These are phyloP conservation scores for Symbiodinium natans DNA, from an alignment of 73 alveolate genomes.

Conservation along the genomic window DNA sequence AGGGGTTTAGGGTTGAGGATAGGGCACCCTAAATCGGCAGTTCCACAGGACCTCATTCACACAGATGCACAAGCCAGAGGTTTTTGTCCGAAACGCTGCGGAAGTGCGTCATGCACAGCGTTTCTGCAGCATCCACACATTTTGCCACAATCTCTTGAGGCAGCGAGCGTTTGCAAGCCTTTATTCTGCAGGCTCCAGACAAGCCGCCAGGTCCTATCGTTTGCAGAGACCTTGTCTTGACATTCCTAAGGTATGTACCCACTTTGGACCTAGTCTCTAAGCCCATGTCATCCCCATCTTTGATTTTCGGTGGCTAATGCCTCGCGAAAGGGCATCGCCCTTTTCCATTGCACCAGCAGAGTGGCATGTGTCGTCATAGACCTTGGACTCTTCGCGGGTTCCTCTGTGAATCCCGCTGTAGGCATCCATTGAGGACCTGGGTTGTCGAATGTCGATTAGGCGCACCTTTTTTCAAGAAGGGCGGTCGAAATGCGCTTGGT, in stretches of 20 bases:
- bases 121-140: neutral
- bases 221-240: neutral
- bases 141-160: slow-evolving; percentile 4
- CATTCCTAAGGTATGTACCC: too few relatives aligned
- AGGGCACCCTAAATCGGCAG: too few relatives aligned
- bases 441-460: too few relatives aligned
- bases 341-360: neutral
- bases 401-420: neutral
- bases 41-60: neutral
- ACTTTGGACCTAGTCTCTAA: too few relatives aligned
- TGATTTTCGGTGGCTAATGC: neutral
- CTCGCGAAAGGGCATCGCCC: slow-evolving; percentile 18
- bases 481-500: too few relatives aligned
- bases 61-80: neutral
- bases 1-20: too few relatives aligned
- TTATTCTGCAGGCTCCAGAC: neutral
- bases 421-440: too few relatives aligned
- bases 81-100: neutral
- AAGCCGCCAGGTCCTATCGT: neutral
- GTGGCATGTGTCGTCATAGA: neutral
- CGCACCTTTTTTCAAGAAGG: too few relatives aligned
- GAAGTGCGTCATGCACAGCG: neutral
- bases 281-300: too few relatives aligned
- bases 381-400: too few relatives aligned
- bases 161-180: slow-evolving; percentile 8